Conservation (phyloP, 495 filamentous ascomycete genomes). For the Lophium mytilinum region DNA sequence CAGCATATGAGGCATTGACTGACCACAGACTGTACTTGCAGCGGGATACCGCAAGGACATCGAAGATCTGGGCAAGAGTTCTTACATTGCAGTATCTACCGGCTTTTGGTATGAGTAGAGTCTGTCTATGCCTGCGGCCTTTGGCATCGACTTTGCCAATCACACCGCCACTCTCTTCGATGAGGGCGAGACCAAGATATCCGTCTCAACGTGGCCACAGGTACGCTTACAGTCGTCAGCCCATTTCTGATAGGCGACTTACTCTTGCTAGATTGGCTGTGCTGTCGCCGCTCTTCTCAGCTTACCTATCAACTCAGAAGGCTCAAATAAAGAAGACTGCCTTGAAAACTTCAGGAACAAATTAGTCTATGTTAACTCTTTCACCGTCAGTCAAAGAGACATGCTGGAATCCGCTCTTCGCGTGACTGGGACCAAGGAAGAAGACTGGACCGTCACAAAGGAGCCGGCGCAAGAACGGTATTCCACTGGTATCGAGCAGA, state of each 20-base stretch:
- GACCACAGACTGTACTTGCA: no score
- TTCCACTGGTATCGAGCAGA: slow-evolving; percentile 32
- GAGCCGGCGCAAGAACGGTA: slow-evolving; percentile 40
- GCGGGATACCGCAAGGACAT: slow-evolving; percentile 36
- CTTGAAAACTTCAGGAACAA: slow-evolving; percentile 33
- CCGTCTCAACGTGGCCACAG: slow-evolving; percentile 35
- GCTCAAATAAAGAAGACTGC: no score
- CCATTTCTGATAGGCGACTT: no score
- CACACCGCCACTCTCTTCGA: slow-evolving; percentile 15
- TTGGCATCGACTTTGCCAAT: slow-evolving; percentile 19
- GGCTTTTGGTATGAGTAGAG: slow-evolving; percentile 43
- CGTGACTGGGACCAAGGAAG: slow-evolving; percentile 43
- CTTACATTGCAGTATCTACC: slow-evolving; percentile 43
- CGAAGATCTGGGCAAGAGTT: slow-evolving; percentile 36
- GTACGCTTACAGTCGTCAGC: no score
- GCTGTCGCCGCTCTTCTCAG: slow-evolving; percentile 36
- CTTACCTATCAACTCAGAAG: no score
- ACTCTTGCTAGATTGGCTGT: slow-evolving; percentile 37
- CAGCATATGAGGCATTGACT: no score
- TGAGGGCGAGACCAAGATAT: slow-evolving; percentile 26
- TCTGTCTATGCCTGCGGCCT: slow-evolving; percentile 5
- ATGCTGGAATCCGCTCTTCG: slow-evolving; percentile 43
- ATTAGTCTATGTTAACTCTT: slow-evolving; percentile 37
- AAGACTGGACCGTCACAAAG: slow-evolving; percentile 49
- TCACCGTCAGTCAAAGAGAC: slow-evolving; percentile 39